A percentile compares a stretch with the other conserved stretches of the same genome.
Conservation (phyloP, 768 basidiomycete species). For the Mycena maculata region DNA sequence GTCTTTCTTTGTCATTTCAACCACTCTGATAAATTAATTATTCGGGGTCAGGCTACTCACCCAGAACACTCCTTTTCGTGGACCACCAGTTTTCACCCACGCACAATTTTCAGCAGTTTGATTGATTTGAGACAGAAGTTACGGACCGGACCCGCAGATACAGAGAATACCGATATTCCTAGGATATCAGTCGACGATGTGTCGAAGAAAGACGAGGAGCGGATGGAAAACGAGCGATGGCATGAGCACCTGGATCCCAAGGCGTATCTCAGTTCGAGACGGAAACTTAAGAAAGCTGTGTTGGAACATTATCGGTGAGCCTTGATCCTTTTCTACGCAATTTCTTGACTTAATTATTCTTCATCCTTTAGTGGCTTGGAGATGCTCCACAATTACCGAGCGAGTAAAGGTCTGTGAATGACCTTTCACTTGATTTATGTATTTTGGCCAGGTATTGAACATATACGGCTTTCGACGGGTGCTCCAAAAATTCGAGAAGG, state of each 20-base stretch:
- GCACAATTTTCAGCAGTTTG: not conserved
- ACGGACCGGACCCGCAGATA: not conserved
- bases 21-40: not conserved
- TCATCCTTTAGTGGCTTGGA: constrained; percentile 73
- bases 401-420: constrained; percentile 46
- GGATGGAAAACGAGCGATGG: not conserved
- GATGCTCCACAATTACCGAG: constrained; percentile 89
- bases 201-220: not conserved
- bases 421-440: not conserved
- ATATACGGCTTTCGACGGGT: constrained; percentile 90
- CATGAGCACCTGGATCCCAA: constrained; percentile 65
- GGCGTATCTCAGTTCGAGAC: constrained; percentile 84
- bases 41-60: constrained; percentile 26
- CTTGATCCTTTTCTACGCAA: not conserved
- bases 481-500: constrained; percentile 87
- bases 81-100: constrained; percentile 4
- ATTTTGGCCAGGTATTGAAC: constrained; percentile 73
- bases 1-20: not conserved
- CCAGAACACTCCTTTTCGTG: constrained; percentile 3
- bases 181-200: not conserved
- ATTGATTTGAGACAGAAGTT: not conserved
- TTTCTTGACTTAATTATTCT: not conserved
- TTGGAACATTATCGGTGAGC: constrained; percentile 83
- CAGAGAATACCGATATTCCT: not conserved
- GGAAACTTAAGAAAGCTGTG: constrained; percentile 84